phyloP scores from a whole-genome alignment of 768 basidiomycete species.

The Termitomyces sp. region DNA sequence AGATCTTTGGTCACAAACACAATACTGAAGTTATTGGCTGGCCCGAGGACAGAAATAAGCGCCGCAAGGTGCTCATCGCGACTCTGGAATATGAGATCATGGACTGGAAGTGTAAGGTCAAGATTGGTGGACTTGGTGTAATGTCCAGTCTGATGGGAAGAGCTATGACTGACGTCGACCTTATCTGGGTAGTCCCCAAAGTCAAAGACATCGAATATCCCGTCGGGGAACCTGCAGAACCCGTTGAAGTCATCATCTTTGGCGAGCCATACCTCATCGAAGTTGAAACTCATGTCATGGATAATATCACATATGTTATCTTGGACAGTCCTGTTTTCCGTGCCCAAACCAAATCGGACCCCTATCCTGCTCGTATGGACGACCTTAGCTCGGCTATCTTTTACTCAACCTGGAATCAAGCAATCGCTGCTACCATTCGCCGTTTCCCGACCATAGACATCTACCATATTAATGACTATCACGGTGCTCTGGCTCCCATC shows the following conservation, averaged over 20 bases:
- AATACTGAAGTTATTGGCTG: constrained; percentile 84
- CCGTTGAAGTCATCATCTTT: constrained; percentile 95
- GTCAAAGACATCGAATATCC: constrained; percentile 95
- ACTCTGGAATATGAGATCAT: constrained; percentile 96
- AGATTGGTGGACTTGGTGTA: constrained; percentile 95
- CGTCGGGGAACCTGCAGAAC: constrained; percentile 84
- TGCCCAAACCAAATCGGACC: constrained; percentile 92
- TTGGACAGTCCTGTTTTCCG: constrained; percentile 96
- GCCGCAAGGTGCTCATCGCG: constrained; percentile 85
- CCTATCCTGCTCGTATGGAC: constrained; percentile 96
- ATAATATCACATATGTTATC: constrained; percentile 94
- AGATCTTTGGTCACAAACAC: constrained; percentile 62
- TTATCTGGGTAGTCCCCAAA: constrained; percentile 92
- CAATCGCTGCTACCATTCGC: constrained; percentile 87
- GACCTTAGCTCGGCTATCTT: constrained; percentile 95
- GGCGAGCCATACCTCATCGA: constrained; percentile 94
- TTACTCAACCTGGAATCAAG: constrained; percentile 98
- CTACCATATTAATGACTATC: constrained; percentile 95
- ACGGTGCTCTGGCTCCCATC: constrained; percentile 86
- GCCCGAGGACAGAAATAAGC: constrained; percentile 90
- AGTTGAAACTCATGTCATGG: constrained; percentile 87
- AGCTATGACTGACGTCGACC: constrained; percentile 94
- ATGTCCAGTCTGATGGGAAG: constrained; percentile 98
- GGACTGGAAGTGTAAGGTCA: constrained; percentile 97
- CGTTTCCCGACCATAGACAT: constrained; percentile 85